phyloP scores from a whole-genome alignment of 331 rosid genomes.

The Quercus lobata region DNA sequence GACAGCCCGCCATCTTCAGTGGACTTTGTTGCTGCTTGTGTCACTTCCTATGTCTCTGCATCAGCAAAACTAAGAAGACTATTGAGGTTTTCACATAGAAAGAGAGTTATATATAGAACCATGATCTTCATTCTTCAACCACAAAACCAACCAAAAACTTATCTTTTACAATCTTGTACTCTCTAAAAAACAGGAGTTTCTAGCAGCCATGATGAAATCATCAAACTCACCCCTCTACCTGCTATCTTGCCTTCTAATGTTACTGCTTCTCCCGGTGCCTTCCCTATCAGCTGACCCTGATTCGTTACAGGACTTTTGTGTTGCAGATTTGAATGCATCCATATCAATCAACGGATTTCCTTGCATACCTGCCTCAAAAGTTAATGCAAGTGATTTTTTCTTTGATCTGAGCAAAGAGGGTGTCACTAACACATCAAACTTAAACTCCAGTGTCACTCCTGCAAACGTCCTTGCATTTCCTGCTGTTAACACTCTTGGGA shows the following conservation, averaged over 20 bases:
- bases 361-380: conserved; percentile 33
- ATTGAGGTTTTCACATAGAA: too few relatives aligned
- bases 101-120: too few relatives aligned
- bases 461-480: conserved; percentile 36
- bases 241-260: conserved; percentile 19
- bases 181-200: background rate
- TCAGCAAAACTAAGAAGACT: too few relatives aligned
- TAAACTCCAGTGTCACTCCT: background rate
- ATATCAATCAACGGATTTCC: conserved; percentile 37
- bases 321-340: conserved; percentile 22
- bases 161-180: too few relatives aligned
- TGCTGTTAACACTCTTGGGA: conserved; percentile 32
- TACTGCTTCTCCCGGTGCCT: conserved; percentile 20
- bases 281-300: conserved; percentile 33
- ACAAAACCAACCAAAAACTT: too few relatives aligned
- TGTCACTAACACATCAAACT: conserved; percentile 11
- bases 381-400: conserved; percentile 35
- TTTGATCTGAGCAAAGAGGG: conserved; percentile 33
- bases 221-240: conserved; percentile 14
- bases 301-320: conserved; percentile 44
- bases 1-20: too few relatives aligned
- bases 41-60: too few relatives aligned
- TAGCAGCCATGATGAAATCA: conserved; percentile 23
- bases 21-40: too few relatives aligned
- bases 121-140: too few relatives aligned